These are phyloP conservation scores for Pseudozyma hubeiensis DNA, from an alignment of 1,284 basidiomycete species.

Conservation along the genomic window DNA sequence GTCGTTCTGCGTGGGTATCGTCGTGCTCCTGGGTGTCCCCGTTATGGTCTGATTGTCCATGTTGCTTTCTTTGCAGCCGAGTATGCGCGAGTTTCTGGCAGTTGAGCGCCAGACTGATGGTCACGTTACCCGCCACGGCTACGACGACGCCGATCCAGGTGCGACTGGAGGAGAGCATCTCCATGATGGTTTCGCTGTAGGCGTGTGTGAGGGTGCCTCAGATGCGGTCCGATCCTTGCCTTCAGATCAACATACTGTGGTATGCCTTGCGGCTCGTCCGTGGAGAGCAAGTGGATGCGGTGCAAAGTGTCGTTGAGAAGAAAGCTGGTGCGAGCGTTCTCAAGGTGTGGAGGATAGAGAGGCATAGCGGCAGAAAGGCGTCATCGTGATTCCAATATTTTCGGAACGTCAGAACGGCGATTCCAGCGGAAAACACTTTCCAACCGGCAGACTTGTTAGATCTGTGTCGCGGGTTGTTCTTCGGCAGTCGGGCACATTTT, in stretches of 20 bases:
- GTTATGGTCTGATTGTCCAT: constrained; percentile 4
- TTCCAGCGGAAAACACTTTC: no score
- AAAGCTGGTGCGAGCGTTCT: no score
- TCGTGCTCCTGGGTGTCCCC: constrained; percentile 39
- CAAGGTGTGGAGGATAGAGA: no score
- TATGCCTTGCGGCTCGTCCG: no score
- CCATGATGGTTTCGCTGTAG: neutral
- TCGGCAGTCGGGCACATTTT: neutral
- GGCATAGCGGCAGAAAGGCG: no score
- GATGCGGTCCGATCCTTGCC: no score
- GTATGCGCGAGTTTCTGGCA: constrained; percentile 88
- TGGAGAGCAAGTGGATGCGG: no score
- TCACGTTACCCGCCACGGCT: constrained; percentile 84
- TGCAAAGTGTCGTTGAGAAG: no score
- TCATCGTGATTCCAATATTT: neutral
- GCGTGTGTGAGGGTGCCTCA: no score
- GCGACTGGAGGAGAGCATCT: constrained; percentile 22
- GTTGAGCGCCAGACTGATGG: constrained; percentile 85
- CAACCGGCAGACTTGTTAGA: neutral
- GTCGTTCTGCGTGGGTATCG: neutral
- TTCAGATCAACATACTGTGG: no score
- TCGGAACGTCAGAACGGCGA: neutral
- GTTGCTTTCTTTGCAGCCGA: constrained; percentile 72
- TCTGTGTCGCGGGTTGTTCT: neutral
- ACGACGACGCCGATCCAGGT: constrained; percentile 80